Base-by-base conservation (phyloP, 169 alveolate genomes). In the Cryptosporidium tyzzeri region DNA sequence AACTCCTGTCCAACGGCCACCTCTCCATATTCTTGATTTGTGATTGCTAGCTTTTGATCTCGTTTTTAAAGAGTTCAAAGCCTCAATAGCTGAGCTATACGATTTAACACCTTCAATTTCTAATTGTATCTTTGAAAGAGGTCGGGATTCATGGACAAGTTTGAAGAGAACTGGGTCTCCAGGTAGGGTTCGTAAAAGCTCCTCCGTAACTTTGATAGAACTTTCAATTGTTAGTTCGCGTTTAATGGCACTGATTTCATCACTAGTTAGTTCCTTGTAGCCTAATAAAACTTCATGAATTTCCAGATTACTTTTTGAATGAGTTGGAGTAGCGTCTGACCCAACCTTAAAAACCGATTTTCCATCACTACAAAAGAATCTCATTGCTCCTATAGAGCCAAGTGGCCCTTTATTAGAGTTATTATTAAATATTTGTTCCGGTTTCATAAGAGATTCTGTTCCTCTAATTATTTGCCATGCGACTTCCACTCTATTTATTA, bases 301-400 rank as follows among this genome's bases (percentile, higher is more conserved):
- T 59, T 39, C 71, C 41, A 80, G 7, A 45, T 62, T 65, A 10
- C 59, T 80, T 53, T 80, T 41, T n/a, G 89, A 41, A 26, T 80
- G 89, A 12, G 89, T 80, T 62, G 74, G 68, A 44, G 55, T 62
- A 21, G 89, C 21, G n/a, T 80, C 89, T n/a, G 89, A 31, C 37
- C 89, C 89, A 26, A 80, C 75, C 70, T 80, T 80, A 14, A 80
- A 62, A 18, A 67, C 48, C 3, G 89, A 80, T 31, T 62, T 65
- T 10, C 89, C 89, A 26, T 80, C 89, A 21, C 89, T 80, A 37
- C 89, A 80, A 65, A 80, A 80, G 21, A 80, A 80, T 48, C 74
- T 80, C 58, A 80, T 61, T 6, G 89, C 89, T 39, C 61, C 89
- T 58, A 80, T 62, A 16, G 89, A 80, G 50, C 89, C 89, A 21